phyloP scores from a whole-genome alignment of 108 stramenopile species.

The Pseudonitzschia multiseries region DNA sequence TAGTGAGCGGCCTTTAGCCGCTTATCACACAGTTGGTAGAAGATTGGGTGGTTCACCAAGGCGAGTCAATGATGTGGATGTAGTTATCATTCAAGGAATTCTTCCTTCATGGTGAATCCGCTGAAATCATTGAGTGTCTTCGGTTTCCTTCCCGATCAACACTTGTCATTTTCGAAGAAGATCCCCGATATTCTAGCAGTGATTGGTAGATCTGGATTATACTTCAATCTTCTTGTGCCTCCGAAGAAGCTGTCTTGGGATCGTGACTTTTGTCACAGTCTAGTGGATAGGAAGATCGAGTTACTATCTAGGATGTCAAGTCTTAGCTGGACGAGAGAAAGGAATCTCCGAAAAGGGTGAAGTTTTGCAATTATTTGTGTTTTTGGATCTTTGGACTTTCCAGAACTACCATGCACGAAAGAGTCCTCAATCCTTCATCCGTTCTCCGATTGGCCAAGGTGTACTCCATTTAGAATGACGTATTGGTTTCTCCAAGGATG shows the following conservation, averaged over 20 bases:
- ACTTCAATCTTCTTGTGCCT: neutral
- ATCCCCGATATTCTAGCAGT: neutral
- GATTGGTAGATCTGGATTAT: neutral
- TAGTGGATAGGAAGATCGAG: neutral
- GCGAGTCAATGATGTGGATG: constrained; percentile 22
- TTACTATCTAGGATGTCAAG: neutral
- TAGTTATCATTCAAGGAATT: neutral
- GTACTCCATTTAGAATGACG: constrained; percentile 34
- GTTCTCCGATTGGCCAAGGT: constrained; percentile 1
- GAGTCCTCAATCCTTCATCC: neutral
- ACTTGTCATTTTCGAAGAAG: constrained; percentile 22
- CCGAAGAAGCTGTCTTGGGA: neutral
- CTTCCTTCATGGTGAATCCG: constrained; percentile 9
- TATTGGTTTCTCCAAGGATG: constrained; percentile 34
- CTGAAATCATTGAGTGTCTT: constrained; percentile 12
- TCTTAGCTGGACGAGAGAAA: neutral
- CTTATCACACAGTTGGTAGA: constrained; percentile 22
- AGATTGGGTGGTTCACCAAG: constrained; percentile 17
- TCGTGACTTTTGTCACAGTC: neutral
- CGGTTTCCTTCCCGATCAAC: constrained; percentile 20
- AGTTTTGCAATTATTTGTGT: neutral
- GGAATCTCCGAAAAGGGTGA: constrained; percentile 15
- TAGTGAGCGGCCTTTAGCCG: constrained; percentile 38
- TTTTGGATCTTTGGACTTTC: neutral
- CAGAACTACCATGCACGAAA: constrained; percentile 1